These are phyloP conservation scores for Wickerhamomyces mucosus DNA, from an alignment of 805 yeast genomes.

Conservation along the genomic window DNA sequence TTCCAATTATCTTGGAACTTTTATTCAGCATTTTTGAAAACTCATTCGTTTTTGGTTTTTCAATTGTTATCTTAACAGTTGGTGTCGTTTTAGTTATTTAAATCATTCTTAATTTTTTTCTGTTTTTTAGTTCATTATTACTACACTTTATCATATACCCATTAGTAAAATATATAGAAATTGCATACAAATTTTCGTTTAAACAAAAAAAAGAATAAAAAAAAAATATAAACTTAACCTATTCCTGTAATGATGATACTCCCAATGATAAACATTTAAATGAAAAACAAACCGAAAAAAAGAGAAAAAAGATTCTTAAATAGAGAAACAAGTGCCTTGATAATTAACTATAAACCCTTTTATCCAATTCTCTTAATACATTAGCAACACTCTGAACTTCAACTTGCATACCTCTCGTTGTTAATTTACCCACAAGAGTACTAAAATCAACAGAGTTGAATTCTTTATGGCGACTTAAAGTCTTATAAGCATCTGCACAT, in stretches of 20 bases:
- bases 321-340: too few relatives aligned
- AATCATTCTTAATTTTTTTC: too few relatives aligned
- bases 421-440: constrained; percentile 61
- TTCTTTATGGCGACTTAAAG: constrained; percentile 72
- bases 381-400: constrained; percentile 88
- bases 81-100: constrained; percentile 5
- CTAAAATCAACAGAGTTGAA: constrained; percentile 68
- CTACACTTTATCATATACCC: too few relatives aligned
- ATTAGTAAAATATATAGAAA: too few relatives aligned
- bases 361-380: constrained; percentile 72
- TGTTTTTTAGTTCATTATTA: too few relatives aligned
- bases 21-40: constrained; percentile 4
- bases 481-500: constrained; percentile 83
- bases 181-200: too few relatives aligned
- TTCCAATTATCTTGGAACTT: constrained; percentile 14
- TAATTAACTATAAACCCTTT: constrained; percentile 24
- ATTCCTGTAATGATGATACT: too few relatives aligned
- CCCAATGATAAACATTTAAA: too few relatives aligned
- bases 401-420: constrained; percentile 80
- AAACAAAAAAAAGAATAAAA: too few relatives aligned
- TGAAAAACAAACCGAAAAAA: too few relatives aligned
- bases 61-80: constrained; percentile 7
- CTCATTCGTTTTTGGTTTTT: constrained; percentile 5
- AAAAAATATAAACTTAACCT: too few relatives aligned
- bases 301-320: too few relatives aligned